Percentiles rank a stretch among this genome's conserved stretches.
Evolutionary conservation across 768 basidiomycete genomes (phyloP).

Genomic region (Lactifluus pinguis): DNA sequence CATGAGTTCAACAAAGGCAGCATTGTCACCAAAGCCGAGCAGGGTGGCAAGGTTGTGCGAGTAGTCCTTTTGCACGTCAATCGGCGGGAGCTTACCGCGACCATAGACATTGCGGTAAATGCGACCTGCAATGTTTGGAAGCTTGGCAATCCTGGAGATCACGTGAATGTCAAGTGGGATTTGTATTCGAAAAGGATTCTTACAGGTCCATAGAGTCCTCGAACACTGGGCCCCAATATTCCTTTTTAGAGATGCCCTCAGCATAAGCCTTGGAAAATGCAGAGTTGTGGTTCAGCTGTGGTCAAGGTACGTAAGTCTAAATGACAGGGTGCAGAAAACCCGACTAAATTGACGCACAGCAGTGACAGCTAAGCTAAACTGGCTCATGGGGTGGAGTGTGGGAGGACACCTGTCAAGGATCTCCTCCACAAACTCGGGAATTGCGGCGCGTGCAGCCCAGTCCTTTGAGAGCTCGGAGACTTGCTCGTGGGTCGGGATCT

Average conservation of each 20-base stretch:
- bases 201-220: slow-evolving; percentile 87
- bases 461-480: slow-evolving; percentile 80
- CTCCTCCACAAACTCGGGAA: slow-evolving; percentile 95
- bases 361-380: slow-evolving; percentile 93
- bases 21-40: slow-evolving; percentile 85
- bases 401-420: slow-evolving; percentile 88
- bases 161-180: background rate
- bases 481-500: slow-evolving; percentile 87
- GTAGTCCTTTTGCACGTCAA: slow-evolving; percentile 80
- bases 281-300: slow-evolving; percentile 85
- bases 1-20: slow-evolving; percentile 86
- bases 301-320: slow-evolving; percentile 10
- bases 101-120: slow-evolving; percentile 87
- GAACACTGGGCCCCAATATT: slow-evolving; percentile 94
- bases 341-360: slow-evolving; percentile 43
- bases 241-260: slow-evolving; percentile 85
- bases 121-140: slow-evolving; percentile 92
- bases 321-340: background rate
- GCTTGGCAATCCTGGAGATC: slow-evolving; percentile 73
- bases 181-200: background rate
- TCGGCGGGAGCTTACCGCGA: slow-evolving; percentile 76
- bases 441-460: slow-evolving; percentile 87
- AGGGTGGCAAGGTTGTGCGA: slow-evolving; percentile 83
- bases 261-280: slow-evolving; percentile 94
- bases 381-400: slow-evolving; percentile 97